phyloP scores from a whole-genome alignment of 768 basidiomycete species.

The Kwoniella sp. region DNA sequence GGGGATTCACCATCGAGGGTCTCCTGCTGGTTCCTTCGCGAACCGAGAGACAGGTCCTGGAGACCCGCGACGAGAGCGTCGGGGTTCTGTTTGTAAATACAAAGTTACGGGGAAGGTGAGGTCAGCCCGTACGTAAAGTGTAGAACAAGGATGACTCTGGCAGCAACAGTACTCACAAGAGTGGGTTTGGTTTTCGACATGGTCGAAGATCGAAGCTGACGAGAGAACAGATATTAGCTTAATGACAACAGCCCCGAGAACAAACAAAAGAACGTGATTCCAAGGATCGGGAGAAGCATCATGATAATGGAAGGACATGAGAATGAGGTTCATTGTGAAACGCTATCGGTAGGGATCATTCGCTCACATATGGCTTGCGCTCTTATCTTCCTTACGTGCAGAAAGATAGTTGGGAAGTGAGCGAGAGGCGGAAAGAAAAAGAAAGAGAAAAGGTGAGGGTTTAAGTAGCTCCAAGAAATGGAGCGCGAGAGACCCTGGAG shows the following conservation, averaged over 20 bases:
- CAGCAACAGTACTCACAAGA: background rate
- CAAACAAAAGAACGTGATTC: too few relatives aligned
- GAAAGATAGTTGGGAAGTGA: background rate
- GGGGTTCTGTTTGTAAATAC: slow-evolving; percentile 10
- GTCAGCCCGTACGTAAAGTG: background rate
- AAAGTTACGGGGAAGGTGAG: background rate
- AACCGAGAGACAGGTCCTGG: slow-evolving; percentile 13
- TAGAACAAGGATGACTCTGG: too few relatives aligned
- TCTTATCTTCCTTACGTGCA: background rate
- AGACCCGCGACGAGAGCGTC: slow-evolving; percentile 21
- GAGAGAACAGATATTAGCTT: slow-evolving; percentile 9
- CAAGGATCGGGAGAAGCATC: too few relatives aligned
- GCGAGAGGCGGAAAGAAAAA: slow-evolving; percentile 5
- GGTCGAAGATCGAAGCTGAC: slow-evolving; percentile 8
- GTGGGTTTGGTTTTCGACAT: slow-evolving; percentile 9
- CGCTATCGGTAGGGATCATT: too few relatives aligned
- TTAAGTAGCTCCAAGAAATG: background rate
- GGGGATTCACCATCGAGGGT: slow-evolving; percentile 23
- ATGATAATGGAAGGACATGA: too few relatives aligned
- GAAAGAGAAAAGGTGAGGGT: background rate
- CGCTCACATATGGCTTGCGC: too few relatives aligned
- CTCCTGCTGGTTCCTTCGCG: slow-evolving; percentile 13
- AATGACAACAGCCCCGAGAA: too few relatives aligned
- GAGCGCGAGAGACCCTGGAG: background rate
- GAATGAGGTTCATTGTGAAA: too few relatives aligned